Percentiles rank a stretch among this genome's conserved stretches.
phyloP scores from a whole-genome alignment of 306 rosid species.

The Bauhinia variegata region DNA sequence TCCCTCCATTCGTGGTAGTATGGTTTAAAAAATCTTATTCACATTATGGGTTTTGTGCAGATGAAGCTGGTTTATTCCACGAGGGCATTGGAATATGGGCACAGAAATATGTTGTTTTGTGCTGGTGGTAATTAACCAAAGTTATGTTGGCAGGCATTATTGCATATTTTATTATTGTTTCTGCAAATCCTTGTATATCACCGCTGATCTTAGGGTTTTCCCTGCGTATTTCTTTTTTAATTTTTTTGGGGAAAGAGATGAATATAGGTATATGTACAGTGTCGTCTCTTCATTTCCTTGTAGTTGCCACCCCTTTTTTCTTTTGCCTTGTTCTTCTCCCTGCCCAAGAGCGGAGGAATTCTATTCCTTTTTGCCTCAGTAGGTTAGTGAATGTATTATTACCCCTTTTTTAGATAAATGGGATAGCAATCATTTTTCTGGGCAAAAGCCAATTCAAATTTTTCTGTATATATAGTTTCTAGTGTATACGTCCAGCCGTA shows the following conservation, averaged over 20 bases:
- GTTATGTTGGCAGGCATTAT: slow-evolving; percentile 51
- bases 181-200: slow-evolving; percentile 78
- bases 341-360: slow-evolving; percentile 55
- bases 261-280: slow-evolving; percentile 92
- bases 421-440: slow-evolving; percentile 74
- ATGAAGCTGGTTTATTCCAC: slow-evolving; percentile 62
- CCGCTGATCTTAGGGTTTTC: slow-evolving; percentile 60
- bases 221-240: neutral
- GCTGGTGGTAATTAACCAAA: slow-evolving; percentile 56
- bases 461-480: slow-evolving; percentile 80
- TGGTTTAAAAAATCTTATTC: slow-evolving; percentile 28
- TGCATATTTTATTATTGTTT: slow-evolving; percentile 46
- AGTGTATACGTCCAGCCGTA: slow-evolving; percentile 51
- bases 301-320: slow-evolving; percentile 22
- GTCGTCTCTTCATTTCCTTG: slow-evolving; percentile 67
- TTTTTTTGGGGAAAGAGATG: slow-evolving; percentile 64
- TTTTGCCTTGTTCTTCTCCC: slow-evolving; percentile 48
- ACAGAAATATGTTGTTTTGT: slow-evolving; percentile 46
- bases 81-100: slow-evolving; percentile 58
- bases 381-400: slow-evolving; percentile 80
- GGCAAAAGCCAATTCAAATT: slow-evolving; percentile 73
- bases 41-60: slow-evolving; percentile 52
- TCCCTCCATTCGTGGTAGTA: neutral
- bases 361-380: slow-evolving; percentile 52
- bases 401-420: slow-evolving; percentile 58